These are phyloP conservation scores for Friedmanniomyces simplex DNA, from an alignment of 495 filamentous ascomycete genomes.

Conservation along the genomic window DNA sequence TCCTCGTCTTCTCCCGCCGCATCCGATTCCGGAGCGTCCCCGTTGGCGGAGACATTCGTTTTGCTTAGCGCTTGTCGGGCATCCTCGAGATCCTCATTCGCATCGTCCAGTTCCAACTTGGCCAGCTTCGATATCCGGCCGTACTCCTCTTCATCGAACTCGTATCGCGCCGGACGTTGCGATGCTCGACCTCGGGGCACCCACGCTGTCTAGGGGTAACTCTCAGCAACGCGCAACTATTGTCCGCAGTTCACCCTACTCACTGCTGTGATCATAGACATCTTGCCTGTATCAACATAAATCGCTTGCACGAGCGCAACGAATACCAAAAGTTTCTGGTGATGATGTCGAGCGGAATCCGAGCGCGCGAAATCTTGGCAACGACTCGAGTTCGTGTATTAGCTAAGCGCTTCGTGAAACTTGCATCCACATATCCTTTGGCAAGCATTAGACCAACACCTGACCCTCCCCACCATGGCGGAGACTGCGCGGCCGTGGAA, in stretches of 20 bases:
- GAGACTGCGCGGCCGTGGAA: background rate
- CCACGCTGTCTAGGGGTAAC: slow-evolving; percentile 51
- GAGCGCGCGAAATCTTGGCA: background rate
- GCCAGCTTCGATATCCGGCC: slow-evolving; percentile 81
- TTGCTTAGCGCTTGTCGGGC: slow-evolving; percentile 31
- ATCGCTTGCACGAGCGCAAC: background rate
- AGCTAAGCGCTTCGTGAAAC: too few species aligned
- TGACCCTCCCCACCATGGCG: background rate
- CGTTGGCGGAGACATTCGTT: slow-evolving; percentile 17
- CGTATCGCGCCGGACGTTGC: slow-evolving; percentile 79
- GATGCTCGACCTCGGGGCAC: slow-evolving; percentile 90
- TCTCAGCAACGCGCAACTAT: background rate
- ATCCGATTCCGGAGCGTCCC: slow-evolving; percentile 23
- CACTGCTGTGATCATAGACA: slow-evolving; percentile 83
- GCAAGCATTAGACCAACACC: background rate
- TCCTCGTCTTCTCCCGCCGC: slow-evolving; percentile 16
- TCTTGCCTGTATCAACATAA: slow-evolving; percentile 27
- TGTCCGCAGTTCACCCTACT: background rate
- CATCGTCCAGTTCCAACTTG: slow-evolving; percentile 84
- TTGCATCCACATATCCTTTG: background rate
- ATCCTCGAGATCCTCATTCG: slow-evolving; percentile 70
- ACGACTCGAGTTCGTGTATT: too few species aligned
- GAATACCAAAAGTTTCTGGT: background rate
- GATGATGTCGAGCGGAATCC: background rate
- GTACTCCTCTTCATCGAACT: slow-evolving; percentile 88